Percentiles rank a stretch among this genome's conserved stretches.
These are phyloP conservation scores for Detonula confervacea DNA, from an alignment of 352 stramenopile species.

Conservation along the genomic window DNA sequence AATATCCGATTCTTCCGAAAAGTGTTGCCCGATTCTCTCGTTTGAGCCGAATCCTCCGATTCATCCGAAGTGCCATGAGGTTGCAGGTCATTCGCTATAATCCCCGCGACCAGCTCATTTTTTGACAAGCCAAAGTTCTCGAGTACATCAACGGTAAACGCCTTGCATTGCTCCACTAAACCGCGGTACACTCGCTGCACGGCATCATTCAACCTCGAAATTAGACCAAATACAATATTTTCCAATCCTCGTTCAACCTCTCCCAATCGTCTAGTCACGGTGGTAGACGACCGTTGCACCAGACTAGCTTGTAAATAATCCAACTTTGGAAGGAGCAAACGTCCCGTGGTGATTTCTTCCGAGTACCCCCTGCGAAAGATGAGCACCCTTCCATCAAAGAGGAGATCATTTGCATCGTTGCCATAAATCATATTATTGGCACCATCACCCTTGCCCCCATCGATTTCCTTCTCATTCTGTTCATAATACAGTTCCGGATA, in stretches of 20 bases:
- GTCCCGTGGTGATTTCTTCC: constrained; percentile 73
- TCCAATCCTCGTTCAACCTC: constrained; percentile 50
- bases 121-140: constrained; percentile 26
- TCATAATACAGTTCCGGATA: constrained; percentile 74
- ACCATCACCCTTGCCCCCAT: neutral
- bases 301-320: constrained; percentile 84
- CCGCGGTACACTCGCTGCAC: neutral
- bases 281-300: constrained; percentile 72
- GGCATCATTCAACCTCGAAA: constrained; percentile 13
- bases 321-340: constrained; percentile 78
- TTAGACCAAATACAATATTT: constrained; percentile 13
- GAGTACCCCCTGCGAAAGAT: constrained; percentile 82
- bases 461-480: constrained; percentile 7
- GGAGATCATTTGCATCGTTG: constrained; percentile 43
- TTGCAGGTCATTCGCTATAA: constrained; percentile 10
- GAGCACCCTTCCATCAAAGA: constrained; percentile 77
- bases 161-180: constrained; percentile 6
- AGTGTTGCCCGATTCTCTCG: neutral
- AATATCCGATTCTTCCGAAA: constrained; percentile 59
- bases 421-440: neutral
- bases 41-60: neutral
- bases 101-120: constrained; percentile 22
- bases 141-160: constrained; percentile 20
- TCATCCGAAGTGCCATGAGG: neutral
- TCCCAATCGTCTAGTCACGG: constrained; percentile 58